Conservation (phyloP, 2,329 filamentous ascomycete genomes). For the Alternaria tenuissima region DNA sequence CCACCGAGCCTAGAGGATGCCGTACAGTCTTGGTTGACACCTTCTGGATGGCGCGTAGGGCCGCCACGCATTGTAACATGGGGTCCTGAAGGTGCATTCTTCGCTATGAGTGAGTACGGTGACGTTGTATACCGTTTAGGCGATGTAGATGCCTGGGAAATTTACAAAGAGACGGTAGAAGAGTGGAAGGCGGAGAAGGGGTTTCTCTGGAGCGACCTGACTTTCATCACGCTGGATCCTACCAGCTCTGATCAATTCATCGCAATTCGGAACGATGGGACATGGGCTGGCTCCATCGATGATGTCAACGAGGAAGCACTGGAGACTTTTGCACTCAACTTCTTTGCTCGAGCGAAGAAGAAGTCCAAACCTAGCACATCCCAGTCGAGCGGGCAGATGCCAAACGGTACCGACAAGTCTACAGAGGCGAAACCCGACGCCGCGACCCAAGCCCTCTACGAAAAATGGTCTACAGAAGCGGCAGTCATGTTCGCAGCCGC, state of each 20-base stretch:
- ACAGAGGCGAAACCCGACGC: slow-evolving; percentile 25
- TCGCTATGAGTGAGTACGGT: slow-evolving; percentile 50
- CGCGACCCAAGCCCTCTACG: slow-evolving; percentile 36
- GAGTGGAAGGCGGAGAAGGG: slow-evolving; percentile 45
- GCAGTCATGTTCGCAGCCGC: slow-evolving; percentile 39
- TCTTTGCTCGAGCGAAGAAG: slow-evolving; percentile 33
- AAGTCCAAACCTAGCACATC: slow-evolving; percentile 27
- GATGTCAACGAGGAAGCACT: slow-evolving; percentile 46
- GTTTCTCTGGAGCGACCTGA: slow-evolving; percentile 43
- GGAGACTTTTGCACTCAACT: slow-evolving; percentile 41
- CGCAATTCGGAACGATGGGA: slow-evolving; percentile 44
- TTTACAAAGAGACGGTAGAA: slow-evolving; percentile 46
- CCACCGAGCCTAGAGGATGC: slow-evolving; percentile 40
- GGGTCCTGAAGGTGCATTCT: slow-evolving; percentile 44
- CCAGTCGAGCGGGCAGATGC: slow-evolving; percentile 4
- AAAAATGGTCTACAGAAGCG: slow-evolving; percentile 42
- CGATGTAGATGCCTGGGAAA: slow-evolving; percentile 34
- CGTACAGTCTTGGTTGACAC: slow-evolving; percentile 49
- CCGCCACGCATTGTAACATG: slow-evolving; percentile 45
- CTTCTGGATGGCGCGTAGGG: slow-evolving; percentile 47
- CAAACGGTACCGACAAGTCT: background rate
- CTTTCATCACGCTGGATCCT: slow-evolving; percentile 44
- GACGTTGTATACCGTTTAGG: slow-evolving; percentile 41
- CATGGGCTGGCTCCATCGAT: slow-evolving; percentile 48
- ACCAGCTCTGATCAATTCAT: slow-evolving; percentile 45